Evolutionary conservation across 495 filamentous ascomycete species (phyloP).

Genomic region (Hyphodiscus hymeniophilus): DNA sequence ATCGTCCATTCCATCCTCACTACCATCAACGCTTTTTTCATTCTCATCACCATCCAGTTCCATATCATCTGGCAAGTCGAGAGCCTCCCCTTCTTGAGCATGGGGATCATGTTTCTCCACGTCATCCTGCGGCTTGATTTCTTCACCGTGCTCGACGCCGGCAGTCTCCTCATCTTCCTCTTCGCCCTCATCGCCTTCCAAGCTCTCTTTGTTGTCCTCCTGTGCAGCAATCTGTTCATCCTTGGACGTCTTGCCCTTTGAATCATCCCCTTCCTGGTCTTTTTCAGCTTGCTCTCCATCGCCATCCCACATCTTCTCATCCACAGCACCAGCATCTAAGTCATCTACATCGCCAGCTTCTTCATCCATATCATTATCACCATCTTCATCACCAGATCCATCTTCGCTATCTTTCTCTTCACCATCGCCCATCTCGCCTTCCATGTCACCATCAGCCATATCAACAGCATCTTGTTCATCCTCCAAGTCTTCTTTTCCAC

Average conservation of each 20-base stretch:
- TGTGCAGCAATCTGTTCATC: slow-evolving; percentile 57
- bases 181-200: slow-evolving; percentile 40
- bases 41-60: slow-evolving; percentile 56
- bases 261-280: slow-evolving; percentile 69
- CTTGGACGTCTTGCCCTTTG: slow-evolving; percentile 53
- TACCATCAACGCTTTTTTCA: slow-evolving; percentile 42
- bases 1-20: slow-evolving; percentile 41
- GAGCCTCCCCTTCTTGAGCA: slow-evolving; percentile 50
- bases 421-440: slow-evolving; percentile 66
- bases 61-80: slow-evolving; percentile 63
- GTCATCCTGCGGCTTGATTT: slow-evolving; percentile 56
- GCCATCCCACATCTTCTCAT: slow-evolving; percentile 98
- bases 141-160: slow-evolving; percentile 55
- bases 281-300: slow-evolving; percentile 65
- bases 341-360: slow-evolving; percentile 85
- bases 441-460: slow-evolving; percentile 86
- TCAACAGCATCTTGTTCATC: slow-evolving; percentile 79
- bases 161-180: slow-evolving; percentile 46
- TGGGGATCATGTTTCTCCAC: slow-evolving; percentile 56
- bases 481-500: slow-evolving; percentile 58
- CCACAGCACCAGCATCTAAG: slow-evolving; percentile 76
- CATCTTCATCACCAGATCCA: slow-evolving; percentile 34
- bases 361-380: slow-evolving; percentile 64
- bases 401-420: slow-evolving; percentile 48
- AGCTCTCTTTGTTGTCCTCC: slow-evolving; percentile 45